Evolutionary conservation across 129 eudicot species (phyloP), one percentile per base, ranked within the genome.

Genomic region (Oenanthe sinensis): DNA sequence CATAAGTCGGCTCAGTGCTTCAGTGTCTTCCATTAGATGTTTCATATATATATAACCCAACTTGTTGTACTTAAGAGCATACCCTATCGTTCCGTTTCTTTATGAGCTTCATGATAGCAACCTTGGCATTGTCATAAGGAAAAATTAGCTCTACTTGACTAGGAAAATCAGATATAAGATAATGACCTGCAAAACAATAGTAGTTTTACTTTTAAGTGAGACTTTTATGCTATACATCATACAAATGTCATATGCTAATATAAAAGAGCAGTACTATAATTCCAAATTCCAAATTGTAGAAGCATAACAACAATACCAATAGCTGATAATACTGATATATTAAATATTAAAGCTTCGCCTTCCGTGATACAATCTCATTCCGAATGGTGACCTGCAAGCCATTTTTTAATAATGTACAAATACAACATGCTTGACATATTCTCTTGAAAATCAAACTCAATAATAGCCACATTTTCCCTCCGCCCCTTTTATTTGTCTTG

Each of bases 81-180:
- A 89, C 96, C 88, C 96, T 86, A 74, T 89, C 91, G 77, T 94
- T 79, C 70, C 91, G 79, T 81, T 87, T 87, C 87, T 91, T 94
- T 81, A 89, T 83, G 71, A 91, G 97, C 78, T 85, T 82, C 89
- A 85, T 88, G 76, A 94, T 91, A 80, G 87, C 96, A 17, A 71
- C 84, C 82, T 94, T 94, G 30, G 90, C 98, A 80, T 88, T 91
- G 71, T 84, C 82, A 65, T 91, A 93, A 74, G 91, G 96, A 85
- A 91, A 94, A 86, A 91, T 91, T 65, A 91, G 86, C 74, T 94
- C 98, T 71, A 93, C 97, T 87, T 94, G 96, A 67, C 97, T 90
- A 79, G 98, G 97, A 75, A 94, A 91, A 88, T 94, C 97, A 79
- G 91, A 94, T 62, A 94, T 93, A 69, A 94, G 36, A 87, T 94